Evolutionary conservation across 2,329 filamentous ascomycete species (phyloP).

Genomic region (Phyllosticta capitalensis): DNA sequence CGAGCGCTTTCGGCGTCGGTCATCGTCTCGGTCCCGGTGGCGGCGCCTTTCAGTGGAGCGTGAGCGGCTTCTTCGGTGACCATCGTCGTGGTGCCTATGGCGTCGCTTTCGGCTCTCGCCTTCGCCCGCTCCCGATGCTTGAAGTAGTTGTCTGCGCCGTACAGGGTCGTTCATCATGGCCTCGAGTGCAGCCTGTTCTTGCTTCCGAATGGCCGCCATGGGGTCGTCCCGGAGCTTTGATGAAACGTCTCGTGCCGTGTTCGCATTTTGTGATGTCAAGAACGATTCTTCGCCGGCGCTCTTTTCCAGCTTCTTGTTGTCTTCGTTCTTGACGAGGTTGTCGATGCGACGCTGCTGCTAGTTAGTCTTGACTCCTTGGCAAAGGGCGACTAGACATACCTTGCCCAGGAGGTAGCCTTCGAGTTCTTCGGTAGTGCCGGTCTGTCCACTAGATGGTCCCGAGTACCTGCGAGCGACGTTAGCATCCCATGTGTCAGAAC

Average conservation of each 20-base stretch:
- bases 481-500: neutral
- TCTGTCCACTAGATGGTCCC: conserved; percentile 68
- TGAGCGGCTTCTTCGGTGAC: conserved; percentile 9
- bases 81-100: conserved; percentile 20
- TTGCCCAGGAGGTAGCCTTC: conserved; percentile 92
- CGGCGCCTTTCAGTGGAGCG: conserved; percentile 16
- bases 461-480: conserved; percentile 46
- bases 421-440: conserved; percentile 64
- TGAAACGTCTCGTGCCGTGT: conserved; percentile 68
- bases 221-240: conserved; percentile 86
- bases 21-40: conserved; percentile 19
- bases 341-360: conserved; percentile 60
- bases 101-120: conserved; percentile 13
- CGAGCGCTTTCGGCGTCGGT: neutral
- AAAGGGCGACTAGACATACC: conserved; percentile 13
- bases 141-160: conserved; percentile 55
- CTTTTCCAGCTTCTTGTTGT: conserved; percentile 55
- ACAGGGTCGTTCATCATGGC: conserved; percentile 70
- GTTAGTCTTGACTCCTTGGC: neutral
- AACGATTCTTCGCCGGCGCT: conserved; percentile 53
- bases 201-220: conserved; percentile 82
- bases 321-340: conserved; percentile 70
- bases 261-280: conserved; percentile 58
- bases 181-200: conserved; percentile 48
- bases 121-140: conserved; percentile 18